phyloP scores from a whole-genome alignment of 192 early-diverging fungal genomes.

The Entomortierella beljakovae region DNA sequence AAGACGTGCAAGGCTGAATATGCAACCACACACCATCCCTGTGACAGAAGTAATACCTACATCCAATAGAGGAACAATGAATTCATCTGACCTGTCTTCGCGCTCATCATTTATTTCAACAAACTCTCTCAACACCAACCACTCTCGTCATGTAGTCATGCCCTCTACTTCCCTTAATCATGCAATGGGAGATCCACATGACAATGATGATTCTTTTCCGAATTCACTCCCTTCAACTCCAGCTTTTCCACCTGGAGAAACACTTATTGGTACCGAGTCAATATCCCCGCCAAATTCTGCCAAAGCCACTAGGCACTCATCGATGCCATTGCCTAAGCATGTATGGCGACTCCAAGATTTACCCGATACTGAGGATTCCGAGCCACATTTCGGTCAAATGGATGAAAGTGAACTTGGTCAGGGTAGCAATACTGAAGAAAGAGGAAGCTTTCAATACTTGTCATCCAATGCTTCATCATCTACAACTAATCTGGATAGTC shows the following conservation, averaged over 20 bases:
- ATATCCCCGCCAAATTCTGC: neutral
- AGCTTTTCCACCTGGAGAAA: slow-evolving; percentile 25
- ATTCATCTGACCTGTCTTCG: neutral
- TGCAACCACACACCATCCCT: slow-evolving; percentile 18
- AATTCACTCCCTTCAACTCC: slow-evolving; percentile 20
- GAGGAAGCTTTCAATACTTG: slow-evolving; percentile 27
- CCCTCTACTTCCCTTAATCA: slow-evolving; percentile 13
- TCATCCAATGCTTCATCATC: slow-evolving; percentile 48
- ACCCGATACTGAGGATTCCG: slow-evolving; percentile 17
- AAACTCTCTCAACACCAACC: neutral
- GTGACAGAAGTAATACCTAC: neutral
- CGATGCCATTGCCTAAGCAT: slow-evolving; percentile 42
- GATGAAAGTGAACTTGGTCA: slow-evolving; percentile 3
- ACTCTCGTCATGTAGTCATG: slow-evolving; percentile 33
- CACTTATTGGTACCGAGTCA: neutral
- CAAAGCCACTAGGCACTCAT: slow-evolving; percentile 30
- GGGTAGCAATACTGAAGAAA: neutral
- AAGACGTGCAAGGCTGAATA: slow-evolving; percentile 22
- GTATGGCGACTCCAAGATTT: slow-evolving; percentile 43
- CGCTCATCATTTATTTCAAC: neutral
- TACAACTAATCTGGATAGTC: slow-evolving; percentile 24
- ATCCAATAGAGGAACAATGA: neutral
- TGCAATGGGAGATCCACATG: neutral
- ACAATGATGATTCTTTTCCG: slow-evolving; percentile 11
- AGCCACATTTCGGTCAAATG: slow-evolving; percentile 1